Base-by-base conservation (phyloP, 768 basidiomycete genomes). In the Boletus rubroflammeus region DNA sequence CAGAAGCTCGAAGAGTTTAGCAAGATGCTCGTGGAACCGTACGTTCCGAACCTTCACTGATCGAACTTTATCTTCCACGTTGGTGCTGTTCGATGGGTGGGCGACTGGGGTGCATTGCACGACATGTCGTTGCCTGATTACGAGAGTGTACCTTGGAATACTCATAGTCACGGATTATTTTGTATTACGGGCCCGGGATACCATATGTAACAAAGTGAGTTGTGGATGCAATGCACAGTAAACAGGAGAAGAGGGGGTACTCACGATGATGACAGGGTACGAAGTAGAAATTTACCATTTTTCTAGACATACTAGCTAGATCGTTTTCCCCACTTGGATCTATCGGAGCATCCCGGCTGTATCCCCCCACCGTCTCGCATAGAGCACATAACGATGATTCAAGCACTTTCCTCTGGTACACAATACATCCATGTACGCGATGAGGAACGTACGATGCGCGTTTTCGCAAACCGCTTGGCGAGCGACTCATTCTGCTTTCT, bases 1-100 rank as follows among this genome's bases (percentile, higher is more conserved):
- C 88, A 93, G 72, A 95, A 91, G 75, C 81, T 99, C 55, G 85
- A 86, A 65, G 86, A 91, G 67, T 98, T 98, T 67, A 93, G 91
- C 72, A 83, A 86, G 74, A 92, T 95, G 90, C 81, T 96, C 19
- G 84, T 94, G 41, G 79, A 84, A 62, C 90, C 93, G 4, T 94
- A 88, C 67, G 75, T 76, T 3, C 84, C 91, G 19, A 48, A 58
- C 10, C 41, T 68, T 6, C 66, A 66, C 39, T 72, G 50, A 62
- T 8, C n/a, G 32, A 28, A 5, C 23, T 25, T 14, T 32, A 15
- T n/a, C 44, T 17, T 19, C 6, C 14, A 15, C 9, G 50, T 49
- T 15, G 11, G 44, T 25, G 41, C 5, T 19, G 34, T 28, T 29
- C 14, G 36, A 26, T 2, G 32, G 13, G 13, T 6, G 45, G 14